These are phyloP conservation scores for Nicotiana tomentosiformis DNA, from an alignment of 257 asterid species.

Conservation along the genomic window DNA sequence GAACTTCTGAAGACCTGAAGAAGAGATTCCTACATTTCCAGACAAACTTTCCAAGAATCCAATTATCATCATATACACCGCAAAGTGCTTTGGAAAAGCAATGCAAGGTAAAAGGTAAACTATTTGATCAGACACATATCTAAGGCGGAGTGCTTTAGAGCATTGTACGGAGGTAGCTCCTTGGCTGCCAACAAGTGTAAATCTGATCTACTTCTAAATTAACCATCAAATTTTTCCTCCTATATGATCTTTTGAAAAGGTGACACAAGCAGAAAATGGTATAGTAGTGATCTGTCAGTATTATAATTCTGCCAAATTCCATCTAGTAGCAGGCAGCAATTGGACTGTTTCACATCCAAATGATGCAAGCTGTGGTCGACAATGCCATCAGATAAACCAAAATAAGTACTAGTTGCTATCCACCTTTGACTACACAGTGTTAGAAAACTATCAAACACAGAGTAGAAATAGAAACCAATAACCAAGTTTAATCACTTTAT, in stretches of 20 bases:
- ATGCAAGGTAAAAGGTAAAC: neutral
- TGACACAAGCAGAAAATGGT: neutral
- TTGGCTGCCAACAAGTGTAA: neutral
- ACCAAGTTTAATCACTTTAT: neutral
- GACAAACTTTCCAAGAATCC: neutral
- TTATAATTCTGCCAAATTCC: neutral
- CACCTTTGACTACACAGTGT: neutral
- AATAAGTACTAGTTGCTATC: neutral
- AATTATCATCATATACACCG: neutral
- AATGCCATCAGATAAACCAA: neutral
- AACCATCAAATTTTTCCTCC: neutral
- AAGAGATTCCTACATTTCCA: neutral
- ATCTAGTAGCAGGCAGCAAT: neutral
- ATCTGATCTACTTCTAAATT: neutral
- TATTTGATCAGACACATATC: neutral
- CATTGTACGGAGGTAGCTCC: neutral
- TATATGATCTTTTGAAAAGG: neutral
- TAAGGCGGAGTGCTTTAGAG: neutral
- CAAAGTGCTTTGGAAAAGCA: neutral
- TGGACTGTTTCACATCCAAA: neutral
- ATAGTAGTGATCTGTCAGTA: neutral
- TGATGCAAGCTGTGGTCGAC: neutral
- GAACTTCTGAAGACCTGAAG: neutral
- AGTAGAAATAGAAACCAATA: conserved; percentile 3
- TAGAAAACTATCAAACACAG: neutral